Percentiles rank a stretch among this genome's conserved stretches.
Conservation (phyloP, 1,284 basidiomycete species). For the Flammula alnicola region DNA sequence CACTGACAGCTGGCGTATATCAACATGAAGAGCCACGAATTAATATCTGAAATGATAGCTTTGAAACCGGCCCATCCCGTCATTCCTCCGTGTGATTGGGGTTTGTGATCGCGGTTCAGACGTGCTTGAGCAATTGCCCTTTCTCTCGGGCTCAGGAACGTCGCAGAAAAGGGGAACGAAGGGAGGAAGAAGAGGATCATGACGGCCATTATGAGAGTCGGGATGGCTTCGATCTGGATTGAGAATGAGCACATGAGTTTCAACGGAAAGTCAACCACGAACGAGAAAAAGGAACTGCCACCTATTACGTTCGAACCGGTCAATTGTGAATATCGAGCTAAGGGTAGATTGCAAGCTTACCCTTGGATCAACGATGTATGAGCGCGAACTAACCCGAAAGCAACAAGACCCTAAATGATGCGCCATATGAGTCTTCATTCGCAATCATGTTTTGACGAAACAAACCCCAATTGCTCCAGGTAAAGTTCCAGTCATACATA, state of each 20-base stretch:
- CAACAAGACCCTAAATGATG: slow-evolving; percentile 50
- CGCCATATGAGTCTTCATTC: not conserved
- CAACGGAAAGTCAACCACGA: slow-evolving; percentile 16
- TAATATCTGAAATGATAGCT: slow-evolving; percentile 48
- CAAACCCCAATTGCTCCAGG: slow-evolving; percentile 58
- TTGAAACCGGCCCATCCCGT: slow-evolving; percentile 58
- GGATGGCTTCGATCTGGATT: slow-evolving; percentile 54
- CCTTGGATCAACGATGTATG: slow-evolving; percentile 49
- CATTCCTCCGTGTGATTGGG: slow-evolving; percentile 61
- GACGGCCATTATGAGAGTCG: slow-evolving; percentile 52
- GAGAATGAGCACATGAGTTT: not conserved
- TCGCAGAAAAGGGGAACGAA: slow-evolving; percentile 45
- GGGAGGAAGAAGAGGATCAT: slow-evolving; percentile 52
- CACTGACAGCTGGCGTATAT: slow-evolving; percentile 57
- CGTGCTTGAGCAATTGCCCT: slow-evolving; percentile 59
- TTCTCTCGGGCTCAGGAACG: slow-evolving; percentile 47
- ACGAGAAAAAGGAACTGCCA: slow-evolving; percentile 64
- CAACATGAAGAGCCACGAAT: slow-evolving; percentile 55
- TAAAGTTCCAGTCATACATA: slow-evolving; percentile 58
- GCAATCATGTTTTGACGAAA: not conserved
- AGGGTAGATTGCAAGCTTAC: slow-evolving; percentile 30
- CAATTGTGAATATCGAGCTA: not conserved
- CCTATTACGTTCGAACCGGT: slow-evolving; percentile 27
- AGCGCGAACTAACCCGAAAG: slow-evolving; percentile 56
- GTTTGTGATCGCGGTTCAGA: slow-evolving; percentile 56